A percentile compares a stretch with the other conserved stretches of the same genome.
Evolutionary conservation across 345 rosid species (phyloP).

Genomic region (Theobroma cacao): DNA sequence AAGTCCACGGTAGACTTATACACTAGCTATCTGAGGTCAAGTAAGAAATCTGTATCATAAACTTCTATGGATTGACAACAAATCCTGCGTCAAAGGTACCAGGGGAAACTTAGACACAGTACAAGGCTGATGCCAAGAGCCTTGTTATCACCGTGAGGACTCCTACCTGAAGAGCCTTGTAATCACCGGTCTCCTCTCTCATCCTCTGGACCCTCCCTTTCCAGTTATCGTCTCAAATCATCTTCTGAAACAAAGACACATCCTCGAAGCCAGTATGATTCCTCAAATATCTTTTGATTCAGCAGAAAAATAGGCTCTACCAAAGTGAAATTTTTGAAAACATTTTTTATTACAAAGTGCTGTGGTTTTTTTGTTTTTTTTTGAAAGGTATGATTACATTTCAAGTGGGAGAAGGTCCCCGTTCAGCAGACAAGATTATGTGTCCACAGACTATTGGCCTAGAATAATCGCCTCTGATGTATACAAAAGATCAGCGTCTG

Average conservation of each 20-base stretch:
- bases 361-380: too few species aligned
- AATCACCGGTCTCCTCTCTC: neutral
- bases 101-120: neutral
- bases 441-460: too few species aligned
- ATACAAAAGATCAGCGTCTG: too few species aligned
- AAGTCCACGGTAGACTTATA: neutral
- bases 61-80: neutral
- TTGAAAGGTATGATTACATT: too few species aligned
- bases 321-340: neutral
- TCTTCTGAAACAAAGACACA: neutral
- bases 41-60: neutral
- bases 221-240: neutral
- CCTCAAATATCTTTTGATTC: neutral
- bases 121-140: neutral
- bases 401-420: too few species aligned
- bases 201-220: neutral
- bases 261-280: neutral
- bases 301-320: neutral
- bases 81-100: neutral
- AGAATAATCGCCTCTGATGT: too few species aligned
- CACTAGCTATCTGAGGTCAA: neutral
- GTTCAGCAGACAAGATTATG: too few species aligned
- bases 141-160: neutral
- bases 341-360: too few species aligned
- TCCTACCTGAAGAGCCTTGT: neutral